Evolutionary conservation across 1,284 basidiomycete genomes (phyloP), one percentile per base, ranked within the genome.

Genomic region (Moesziomyces antarcticus): DNA sequence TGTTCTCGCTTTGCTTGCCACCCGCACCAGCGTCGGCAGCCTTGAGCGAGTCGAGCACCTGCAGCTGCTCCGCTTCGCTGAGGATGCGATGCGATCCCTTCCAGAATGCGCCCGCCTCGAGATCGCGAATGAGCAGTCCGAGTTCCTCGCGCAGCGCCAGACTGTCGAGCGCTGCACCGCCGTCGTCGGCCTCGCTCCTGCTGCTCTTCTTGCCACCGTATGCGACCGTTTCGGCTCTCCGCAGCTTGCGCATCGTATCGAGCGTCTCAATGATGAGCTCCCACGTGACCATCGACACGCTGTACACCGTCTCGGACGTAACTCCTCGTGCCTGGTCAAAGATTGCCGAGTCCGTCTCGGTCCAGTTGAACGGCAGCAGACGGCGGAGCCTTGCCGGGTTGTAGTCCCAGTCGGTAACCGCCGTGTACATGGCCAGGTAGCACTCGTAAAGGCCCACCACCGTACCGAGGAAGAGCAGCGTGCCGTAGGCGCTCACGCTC

Each of bases 341-440:
- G 33, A 64, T 44, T 20, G 48, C 60, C 10, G 64, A 56, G 46
- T 73, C 70, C 22, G 52, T 24, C 25, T 63, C 24, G 46, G 42
- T 53, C 59, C 70, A 73, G 37, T 73, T 64, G 60, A 53, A 64
- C 5, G 70, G 70, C 22, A 60, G 24, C 6, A 73, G 56, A 22
- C 70, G 50, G 24, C 60, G 53, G 30, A 73, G 45, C 1, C 70
- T 55, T 9, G 64, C 49, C 8, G 70, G 70, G 18, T 73, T 73
- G 57, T 73, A 73, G 50, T 73, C 70, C 70, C 70, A 73, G 45
- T 73, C 70, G 33, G 70, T 63, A 14, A 73, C 30, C 4, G 70
- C 70, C 7, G 59, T 62, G 43, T 63, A 73, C 52, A 67, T 64
- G 22, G 70, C 54, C 24, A 73, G 40, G 24, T 59, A 73, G 56